A percentile compares a stretch with the other conserved stretches of the same genome.
These are phyloP conservation scores for Lathyrus oleraceus DNA, from an alignment of 306 rosid genomes.

Conservation along the genomic window DNA sequence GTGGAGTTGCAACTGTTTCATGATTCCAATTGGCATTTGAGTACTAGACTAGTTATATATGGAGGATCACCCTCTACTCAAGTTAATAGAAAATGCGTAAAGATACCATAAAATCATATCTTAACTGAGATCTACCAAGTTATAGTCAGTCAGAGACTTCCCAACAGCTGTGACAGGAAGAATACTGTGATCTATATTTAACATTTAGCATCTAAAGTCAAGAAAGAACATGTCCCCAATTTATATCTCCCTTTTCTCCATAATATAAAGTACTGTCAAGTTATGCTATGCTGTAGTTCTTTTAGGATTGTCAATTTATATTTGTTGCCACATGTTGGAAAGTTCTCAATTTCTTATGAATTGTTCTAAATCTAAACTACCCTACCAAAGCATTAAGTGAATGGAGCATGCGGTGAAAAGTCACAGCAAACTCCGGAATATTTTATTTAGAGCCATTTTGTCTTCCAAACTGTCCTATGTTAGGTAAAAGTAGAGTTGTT, in stretches of 20 bases:
- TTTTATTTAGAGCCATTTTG: slow-evolving; percentile 3
- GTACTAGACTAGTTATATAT: too few species aligned
- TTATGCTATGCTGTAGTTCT: slow-evolving; percentile 1
- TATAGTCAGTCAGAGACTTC: too few species aligned
- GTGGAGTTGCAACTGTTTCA: too few species aligned
- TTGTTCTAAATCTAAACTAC: too few species aligned
- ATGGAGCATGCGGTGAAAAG: slow-evolving; percentile 3
- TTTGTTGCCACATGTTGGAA: background rate
- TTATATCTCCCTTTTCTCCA: background rate
- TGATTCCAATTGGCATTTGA: too few species aligned
- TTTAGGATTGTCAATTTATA: background rate
- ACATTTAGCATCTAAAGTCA: background rate
- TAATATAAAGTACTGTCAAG: background rate
- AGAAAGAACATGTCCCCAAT: background rate
- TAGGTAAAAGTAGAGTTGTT: background rate
- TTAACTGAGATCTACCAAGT: too few species aligned
- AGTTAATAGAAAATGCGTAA: too few species aligned
- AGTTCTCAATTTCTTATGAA: too few species aligned
- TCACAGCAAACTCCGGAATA: background rate
- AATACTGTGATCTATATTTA: too few species aligned
- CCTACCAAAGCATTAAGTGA: slow-evolving; percentile 1
- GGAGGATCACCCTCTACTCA: too few species aligned
- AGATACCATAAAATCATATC: too few species aligned
- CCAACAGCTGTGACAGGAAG: too few species aligned
- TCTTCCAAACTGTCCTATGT: background rate